phyloP scores from a whole-genome alignment of 2,329 filamentous ascomycete species.

The Colletotrichum godetiae region DNA sequence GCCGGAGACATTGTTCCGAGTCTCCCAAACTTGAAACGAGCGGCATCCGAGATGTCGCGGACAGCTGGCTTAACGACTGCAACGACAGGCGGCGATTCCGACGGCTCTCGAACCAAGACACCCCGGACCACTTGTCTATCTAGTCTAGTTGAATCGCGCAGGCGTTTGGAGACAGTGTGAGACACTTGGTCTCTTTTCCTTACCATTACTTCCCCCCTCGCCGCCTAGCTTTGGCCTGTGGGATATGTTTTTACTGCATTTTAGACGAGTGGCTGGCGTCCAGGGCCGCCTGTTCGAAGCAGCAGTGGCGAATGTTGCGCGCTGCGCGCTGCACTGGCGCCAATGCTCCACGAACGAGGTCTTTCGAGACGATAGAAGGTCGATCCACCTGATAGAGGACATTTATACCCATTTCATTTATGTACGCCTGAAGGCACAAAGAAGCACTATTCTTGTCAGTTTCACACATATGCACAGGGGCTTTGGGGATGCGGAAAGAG shows the following conservation, averaged over 20 bases:
- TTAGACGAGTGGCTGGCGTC: background rate
- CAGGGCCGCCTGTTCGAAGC: background rate
- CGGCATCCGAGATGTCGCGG: conserved; percentile 63
- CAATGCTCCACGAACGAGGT: background rate
- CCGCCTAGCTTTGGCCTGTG: background rate
- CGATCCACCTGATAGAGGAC: background rate
- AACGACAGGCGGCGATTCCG: conserved; percentile 42
- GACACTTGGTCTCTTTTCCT: background rate
- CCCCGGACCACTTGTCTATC: conserved; percentile 52
- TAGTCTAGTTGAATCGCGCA: conserved; percentile 52
- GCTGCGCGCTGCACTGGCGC: too few relatives aligned
- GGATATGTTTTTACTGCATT: background rate
- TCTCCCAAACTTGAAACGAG: conserved; percentile 58
- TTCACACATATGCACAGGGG: background rate
- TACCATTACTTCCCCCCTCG: background rate
- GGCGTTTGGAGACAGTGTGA: conserved; percentile 52
- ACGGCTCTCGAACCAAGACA: conserved; percentile 49
- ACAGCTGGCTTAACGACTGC: conserved; percentile 57
- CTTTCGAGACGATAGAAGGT: background rate
- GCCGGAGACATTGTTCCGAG: conserved; percentile 59
- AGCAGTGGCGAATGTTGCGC: background rate
- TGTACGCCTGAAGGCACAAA: background rate
- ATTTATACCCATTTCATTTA: conserved; percentile 24
- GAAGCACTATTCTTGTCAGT: background rate
- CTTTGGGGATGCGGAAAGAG: background rate